Evolutionary conservation across 257 asterid genomes (phyloP), one percentile per base, ranked within the genome.

Genomic region (Nicotiana tabacum): DNA sequence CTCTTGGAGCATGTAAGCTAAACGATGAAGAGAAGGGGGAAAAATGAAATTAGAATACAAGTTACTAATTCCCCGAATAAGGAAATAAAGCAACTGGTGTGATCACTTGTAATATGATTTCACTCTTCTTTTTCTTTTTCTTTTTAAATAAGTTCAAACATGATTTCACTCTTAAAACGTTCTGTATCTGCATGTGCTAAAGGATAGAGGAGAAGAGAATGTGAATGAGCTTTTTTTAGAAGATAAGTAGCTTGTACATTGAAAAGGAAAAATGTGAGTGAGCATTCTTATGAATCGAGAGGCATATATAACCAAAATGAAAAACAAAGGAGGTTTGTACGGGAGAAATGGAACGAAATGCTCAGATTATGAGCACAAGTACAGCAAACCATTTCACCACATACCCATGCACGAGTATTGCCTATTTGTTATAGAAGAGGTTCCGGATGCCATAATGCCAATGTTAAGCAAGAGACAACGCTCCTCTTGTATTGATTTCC

Each of bases 1-100:
- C 64, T 93, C 99, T 37, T 90, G 91, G 83, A 96, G 97, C 97
- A 93, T 92, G 86, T 89, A 91, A 84, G 92, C 98, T 96, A 91
- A 81, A 80, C 62, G 2, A 81, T 66, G 84, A 77, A 74, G 68
- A 81, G 70, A 86, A 65, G 46, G 17, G 13, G 57, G 57, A 77
- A 51, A 79, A 51, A 79, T 69, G 77, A 72, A 60, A 24, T 37
- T 21, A 69, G 79, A 60, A 53, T 67, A 48, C 76, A 81, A 81
- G 35, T 67, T n/a, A 51, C 80, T 6, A 29, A 27, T 51, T 76
- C 4, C 43, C 24, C 0, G 16, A 70, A 76, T 17, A 76, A 16
- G 64, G 64, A 76, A 27, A 51, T 27, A 48, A 76, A 27, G 53
- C 51, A 67, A 67, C 6, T 67, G 15, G 7, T 6, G 8, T 0